Evolutionary conservation across 2,329 filamentous ascomycete genomes (phyloP), one percentile per base, ranked within the genome.

Genomic region (Lasiodiplodia gonubiensis): DNA sequence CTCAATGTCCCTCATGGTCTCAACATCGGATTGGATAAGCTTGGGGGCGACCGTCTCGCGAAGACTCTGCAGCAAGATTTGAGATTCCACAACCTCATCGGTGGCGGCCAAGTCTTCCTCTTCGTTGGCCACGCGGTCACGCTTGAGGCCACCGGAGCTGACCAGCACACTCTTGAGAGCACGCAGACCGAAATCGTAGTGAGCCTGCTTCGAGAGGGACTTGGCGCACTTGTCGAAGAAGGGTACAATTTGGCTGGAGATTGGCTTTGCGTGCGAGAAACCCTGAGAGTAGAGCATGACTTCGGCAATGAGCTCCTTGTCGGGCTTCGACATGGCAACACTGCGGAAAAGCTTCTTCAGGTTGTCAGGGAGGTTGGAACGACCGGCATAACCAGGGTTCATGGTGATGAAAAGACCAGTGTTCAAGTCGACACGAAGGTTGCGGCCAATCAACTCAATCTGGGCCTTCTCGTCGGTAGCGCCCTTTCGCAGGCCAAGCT

Each of bases 261-360:
- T 85, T 68, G 90, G 85, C 81, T 98, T 99, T 42, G 95, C 95
- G 79, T 97, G 93, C 74, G 92, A 96, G 85, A 99, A 99, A 76
- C 95, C 95, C 80, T 99, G 95, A 0, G 96, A 99, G 85, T 97
- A 99, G 42, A 99, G 88, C 96, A 99, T 99, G 74, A 99, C 95
- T 83, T 99, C 95, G 42, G 95, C 93, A 80, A 99, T 99, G 68
- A 99, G 90, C 80, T 99, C 96, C 81, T 99, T 99, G 84, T 99
- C 96, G 0, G 95, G 95, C 81, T 98, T 99, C 12, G 95, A 99
- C 95, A 99, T 99, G 70, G 95, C 95, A 63, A 99, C 94, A 75
- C 95, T 99, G 77, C 96, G 90, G 88, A 99, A 99, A 49, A 99
- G 85, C 82, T 99, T 99, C 88, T 99, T 99, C 83, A 99, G 81